Conservation (phyloP, 140 eudicot species). For the Anethum foeniculum region DNA sequence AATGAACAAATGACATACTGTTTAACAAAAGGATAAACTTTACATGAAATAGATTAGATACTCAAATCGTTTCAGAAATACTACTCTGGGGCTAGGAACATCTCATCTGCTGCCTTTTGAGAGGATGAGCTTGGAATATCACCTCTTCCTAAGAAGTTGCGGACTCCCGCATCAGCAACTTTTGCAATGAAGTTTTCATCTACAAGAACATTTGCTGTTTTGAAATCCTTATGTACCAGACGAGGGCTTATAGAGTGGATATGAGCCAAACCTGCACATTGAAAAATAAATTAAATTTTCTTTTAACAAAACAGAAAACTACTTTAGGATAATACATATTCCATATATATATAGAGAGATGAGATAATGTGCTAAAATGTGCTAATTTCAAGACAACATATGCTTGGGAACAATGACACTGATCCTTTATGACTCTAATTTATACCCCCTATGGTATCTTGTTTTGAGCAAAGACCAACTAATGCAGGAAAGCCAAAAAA, state of each 20-base stretch:
- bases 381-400: neutral
- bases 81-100: constrained; percentile 91
- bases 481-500: constrained; percentile 82
- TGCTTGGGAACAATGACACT: constrained; percentile 3
- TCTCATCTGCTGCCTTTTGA: constrained; percentile 59
- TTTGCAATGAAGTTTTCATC: constrained; percentile 91
- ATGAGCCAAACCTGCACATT: constrained; percentile 63
- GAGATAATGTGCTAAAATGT: neutral
- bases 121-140: constrained; percentile 78
- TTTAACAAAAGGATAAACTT: constrained; percentile 7
- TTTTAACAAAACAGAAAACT: neutral
- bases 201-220: constrained; percentile 86
- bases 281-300: constrained; percentile 4
- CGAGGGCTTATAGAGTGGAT: constrained; percentile 88
- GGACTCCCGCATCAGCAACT: constrained; percentile 91
- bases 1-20: constrained; percentile 6
- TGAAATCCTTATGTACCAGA: constrained; percentile 89
- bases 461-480: constrained; percentile 40
- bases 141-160: constrained; percentile 68
- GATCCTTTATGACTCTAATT: neutral
- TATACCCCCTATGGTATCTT: constrained; percentile 17
- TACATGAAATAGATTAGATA: neutral
- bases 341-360: neutral
- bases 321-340: neutral
- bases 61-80: constrained; percentile 12